Base-by-base conservation (phyloP, 2,329 filamentous ascomycete genomes). In the Xylariaceae sp. region DNA sequence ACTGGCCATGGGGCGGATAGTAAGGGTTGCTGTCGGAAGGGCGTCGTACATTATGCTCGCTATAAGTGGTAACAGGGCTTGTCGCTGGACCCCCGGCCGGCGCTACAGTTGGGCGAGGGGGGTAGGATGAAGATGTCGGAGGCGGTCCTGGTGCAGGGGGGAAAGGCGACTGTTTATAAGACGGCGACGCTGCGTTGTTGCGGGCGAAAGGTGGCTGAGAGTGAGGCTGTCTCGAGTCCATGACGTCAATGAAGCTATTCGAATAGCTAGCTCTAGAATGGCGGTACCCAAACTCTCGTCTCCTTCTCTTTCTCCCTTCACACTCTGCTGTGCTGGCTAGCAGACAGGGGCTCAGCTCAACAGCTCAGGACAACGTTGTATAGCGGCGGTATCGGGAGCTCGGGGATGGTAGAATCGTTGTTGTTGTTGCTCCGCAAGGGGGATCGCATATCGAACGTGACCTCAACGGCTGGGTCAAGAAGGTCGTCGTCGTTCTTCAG, bases 1-100 rank as follows among this genome's bases (percentile, higher is more conserved):
- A 52, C 38, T 57, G 55, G n/a, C 55, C 33, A 31, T 55, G 59
- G 38, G 54, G 57, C 37, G 53, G 49, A 34, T 55, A 60, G 50
- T 55, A 59, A 23, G 52, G 48, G 29, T 43, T 52, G 21, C 52
- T 38, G 26, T 61, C 58, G 16, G 58, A 60, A 1, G 50, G 50
- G 18, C 52, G 56, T 49, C 57, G 55, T 37, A 55, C 51, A 28
- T 60, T 53, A 28, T 59, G 41, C 13, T 45, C 41, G 34, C 49
- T 26, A 17, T 46, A 47, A 3, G 48, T 44, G 38, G 46, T 37
- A 13, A 49, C 50, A 43, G 57, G 55, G 31, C 56, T 56, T 26
- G 57, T 50, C 30, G 55, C 48, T 23, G 43, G 8, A 28, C 8
- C 36, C 16, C 43, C 36, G 14, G 51, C 41, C 33, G 54, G 50